Conservation (phyloP, 371 early-diverging fungal species). For the Dipsacomyces acuminosporus region DNA sequence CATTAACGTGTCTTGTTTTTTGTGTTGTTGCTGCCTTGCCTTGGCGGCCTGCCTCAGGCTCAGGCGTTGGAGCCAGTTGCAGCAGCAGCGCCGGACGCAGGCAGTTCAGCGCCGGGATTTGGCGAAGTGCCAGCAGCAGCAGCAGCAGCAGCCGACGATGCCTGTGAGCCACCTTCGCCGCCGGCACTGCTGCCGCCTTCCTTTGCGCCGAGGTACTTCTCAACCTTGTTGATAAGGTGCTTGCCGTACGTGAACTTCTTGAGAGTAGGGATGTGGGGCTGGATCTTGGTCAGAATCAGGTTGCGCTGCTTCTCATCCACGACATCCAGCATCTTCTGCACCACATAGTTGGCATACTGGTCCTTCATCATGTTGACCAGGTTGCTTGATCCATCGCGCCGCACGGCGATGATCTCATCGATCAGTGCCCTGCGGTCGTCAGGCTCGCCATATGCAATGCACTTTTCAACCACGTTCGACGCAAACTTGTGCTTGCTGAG, state of each 20-base stretch:
- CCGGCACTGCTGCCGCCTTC: constrained; percentile 6
- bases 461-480: constrained; percentile 97
- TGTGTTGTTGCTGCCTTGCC: no score
- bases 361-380: constrained; percentile 96
- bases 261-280: constrained; percentile 83
- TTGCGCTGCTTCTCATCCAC: constrained; percentile 85
- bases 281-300: constrained; percentile 78
- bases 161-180: no score
- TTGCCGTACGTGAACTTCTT: constrained; percentile 97
- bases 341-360: constrained; percentile 99
- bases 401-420: constrained; percentile 76
- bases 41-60: no score
- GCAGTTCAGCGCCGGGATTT: no score
- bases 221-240: constrained; percentile 77
- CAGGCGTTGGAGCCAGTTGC: no score
- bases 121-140: neutral
- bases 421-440: constrained; percentile 75
- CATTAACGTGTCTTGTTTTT: no score
- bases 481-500: constrained; percentile 99
- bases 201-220: constrained; percentile 34
- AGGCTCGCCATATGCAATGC: constrained; percentile 73
- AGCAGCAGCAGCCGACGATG: no score
- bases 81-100: no score
- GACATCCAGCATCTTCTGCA: constrained; percentile 99
- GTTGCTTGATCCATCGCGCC: constrained; percentile 63